Evolutionary conservation across 2,329 filamentous ascomycete genomes (phyloP).

Genomic region (Ophiostoma fasciatum): DNA sequence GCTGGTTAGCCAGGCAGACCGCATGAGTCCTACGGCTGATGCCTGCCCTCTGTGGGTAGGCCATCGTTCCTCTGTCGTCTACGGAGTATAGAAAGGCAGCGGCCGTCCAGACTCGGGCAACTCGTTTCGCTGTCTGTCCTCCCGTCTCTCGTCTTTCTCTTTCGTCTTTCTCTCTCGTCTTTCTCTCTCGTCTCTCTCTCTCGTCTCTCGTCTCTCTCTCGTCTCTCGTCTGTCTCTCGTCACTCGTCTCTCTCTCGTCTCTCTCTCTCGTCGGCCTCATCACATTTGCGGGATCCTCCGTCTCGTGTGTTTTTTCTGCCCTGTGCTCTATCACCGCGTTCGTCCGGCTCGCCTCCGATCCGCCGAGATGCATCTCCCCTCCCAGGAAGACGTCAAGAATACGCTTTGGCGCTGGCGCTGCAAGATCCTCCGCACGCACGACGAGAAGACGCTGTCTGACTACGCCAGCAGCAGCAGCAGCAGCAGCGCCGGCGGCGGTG

Average conservation of each 20-base stretch:
- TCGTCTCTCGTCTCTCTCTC: no score
- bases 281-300: no score
- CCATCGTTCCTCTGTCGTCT: no score
- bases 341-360: no score
- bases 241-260: no score
- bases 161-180: neutral
- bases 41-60: neutral
- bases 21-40: slow-evolving; percentile 1
- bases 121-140: neutral
- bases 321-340: no score
- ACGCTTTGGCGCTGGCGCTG: slow-evolving; percentile 14
- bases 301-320: no score
- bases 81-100: no score
- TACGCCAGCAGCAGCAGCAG: slow-evolving; percentile 6
- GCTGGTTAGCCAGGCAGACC: neutral
- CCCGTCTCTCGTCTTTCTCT: neutral
- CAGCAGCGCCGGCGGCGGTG: neutral
- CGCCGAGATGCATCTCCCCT: slow-evolving; percentile 2
- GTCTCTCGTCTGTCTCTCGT: no score
- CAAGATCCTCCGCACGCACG: slow-evolving; percentile 12
- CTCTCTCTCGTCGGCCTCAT: no score
- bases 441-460: slow-evolving; percentile 14
- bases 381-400: slow-evolving; percentile 6
- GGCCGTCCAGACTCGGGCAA: no score
- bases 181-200: neutral